A percentile compares a stretch with the other conserved stretches of the same genome.
These are phyloP conservation scores for Samsoniella hepiali DNA, from an alignment of 2,329 filamentous ascomycete species.

Conservation along the genomic window DNA sequence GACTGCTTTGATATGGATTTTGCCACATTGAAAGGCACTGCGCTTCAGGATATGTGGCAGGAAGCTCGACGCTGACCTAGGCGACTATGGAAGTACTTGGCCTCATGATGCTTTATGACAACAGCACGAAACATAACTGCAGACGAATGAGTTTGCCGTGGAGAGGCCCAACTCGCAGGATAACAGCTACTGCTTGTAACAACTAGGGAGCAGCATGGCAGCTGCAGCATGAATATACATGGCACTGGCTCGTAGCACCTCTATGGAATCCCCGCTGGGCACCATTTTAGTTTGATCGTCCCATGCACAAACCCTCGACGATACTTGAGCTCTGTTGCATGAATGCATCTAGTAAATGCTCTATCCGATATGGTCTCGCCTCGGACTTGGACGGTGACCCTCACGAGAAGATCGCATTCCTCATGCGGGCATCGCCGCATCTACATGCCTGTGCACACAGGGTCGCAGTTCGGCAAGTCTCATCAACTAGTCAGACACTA, in stretches of 20 bases:
- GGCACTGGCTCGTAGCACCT: neutral
- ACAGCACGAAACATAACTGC: neutral
- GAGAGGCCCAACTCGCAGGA: conserved; percentile 1
- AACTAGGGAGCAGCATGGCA: neutral
- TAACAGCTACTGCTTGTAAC: conserved; percentile 11
- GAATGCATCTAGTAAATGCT: neutral
- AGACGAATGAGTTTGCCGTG: neutral
- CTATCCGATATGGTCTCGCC: neutral
- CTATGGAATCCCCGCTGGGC: neutral
- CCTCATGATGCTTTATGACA: neutral
- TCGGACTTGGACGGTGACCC: neutral
- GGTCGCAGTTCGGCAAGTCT: neutral
- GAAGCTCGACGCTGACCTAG: neutral
- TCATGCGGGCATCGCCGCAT: neutral
- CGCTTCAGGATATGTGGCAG: conserved; percentile 1
- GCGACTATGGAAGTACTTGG: neutral
- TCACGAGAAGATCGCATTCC: neutral
- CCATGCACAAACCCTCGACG: too few relatives aligned
- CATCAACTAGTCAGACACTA: neutral
- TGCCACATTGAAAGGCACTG: conserved; percentile 3
- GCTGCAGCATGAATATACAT: neutral
- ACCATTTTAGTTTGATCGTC: neutral
- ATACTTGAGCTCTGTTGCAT: neutral
- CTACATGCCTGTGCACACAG: neutral
- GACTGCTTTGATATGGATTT: conserved; percentile 10